A percentile compares a stretch with the other conserved stretches of the same genome.
Conservation (phyloP, 306 rosid species). For the Geum urbanum region DNA sequence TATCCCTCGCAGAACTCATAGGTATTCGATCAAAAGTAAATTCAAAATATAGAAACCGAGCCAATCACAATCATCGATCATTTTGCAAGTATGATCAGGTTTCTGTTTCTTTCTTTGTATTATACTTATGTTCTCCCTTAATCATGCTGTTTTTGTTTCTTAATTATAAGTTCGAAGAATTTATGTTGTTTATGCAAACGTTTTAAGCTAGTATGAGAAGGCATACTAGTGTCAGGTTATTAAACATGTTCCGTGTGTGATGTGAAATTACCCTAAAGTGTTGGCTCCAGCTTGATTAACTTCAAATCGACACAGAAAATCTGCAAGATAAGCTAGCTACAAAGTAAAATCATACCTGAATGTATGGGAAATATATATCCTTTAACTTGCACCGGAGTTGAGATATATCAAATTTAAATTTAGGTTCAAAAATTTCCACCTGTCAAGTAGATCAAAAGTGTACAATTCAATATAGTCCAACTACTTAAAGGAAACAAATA, state of each 20-base stretch:
- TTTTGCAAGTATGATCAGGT: too few species aligned
- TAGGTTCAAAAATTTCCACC: conserved; percentile 47
- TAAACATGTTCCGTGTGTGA: neutral
- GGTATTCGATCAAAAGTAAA: neutral
- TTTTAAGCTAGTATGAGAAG: neutral
- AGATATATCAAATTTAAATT: conserved; percentile 25
- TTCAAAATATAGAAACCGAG: neutral
- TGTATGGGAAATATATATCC: conserved; percentile 65
- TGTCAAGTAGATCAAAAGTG: conserved; percentile 24
- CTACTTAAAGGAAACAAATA: neutral
- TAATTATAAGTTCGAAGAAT: neutral
- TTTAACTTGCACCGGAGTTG: conserved; percentile 50
- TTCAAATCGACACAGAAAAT: neutral
- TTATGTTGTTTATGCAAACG: neutral
- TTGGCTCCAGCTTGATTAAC: neutral
- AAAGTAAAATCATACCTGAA: conserved; percentile 42
- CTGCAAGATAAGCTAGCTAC: too few species aligned
- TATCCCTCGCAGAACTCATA: neutral
- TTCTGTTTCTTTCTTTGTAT: neutral
- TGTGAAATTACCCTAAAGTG: neutral
- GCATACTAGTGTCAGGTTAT: neutral
- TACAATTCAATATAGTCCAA: neutral
- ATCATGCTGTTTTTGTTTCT: neutral
- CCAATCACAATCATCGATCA: too few species aligned
- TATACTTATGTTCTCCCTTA: neutral